Conservation (phyloP, 139 green algal genomes). For the Mesotaenium endlicherianum region DNA sequence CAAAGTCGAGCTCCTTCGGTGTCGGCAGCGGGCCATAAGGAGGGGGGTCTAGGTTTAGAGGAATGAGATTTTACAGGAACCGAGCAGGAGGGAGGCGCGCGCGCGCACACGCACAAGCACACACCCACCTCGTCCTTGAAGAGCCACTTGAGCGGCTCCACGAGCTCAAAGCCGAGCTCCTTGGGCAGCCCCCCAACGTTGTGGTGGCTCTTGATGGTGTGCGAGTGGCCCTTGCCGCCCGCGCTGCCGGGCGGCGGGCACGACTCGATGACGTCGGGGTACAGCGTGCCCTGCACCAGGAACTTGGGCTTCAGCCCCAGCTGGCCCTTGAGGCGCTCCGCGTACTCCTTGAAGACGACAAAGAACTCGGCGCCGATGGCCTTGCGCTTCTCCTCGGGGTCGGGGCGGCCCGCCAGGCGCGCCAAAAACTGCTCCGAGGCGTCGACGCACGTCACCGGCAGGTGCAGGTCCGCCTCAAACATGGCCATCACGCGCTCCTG, state of each 20-base stretch:
- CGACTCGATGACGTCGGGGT: conserved; percentile 98
- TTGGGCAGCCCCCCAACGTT: conserved; percentile 98
- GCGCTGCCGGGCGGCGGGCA: conserved; percentile 90
- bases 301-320: conserved; percentile 40
- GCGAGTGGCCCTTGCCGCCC: conserved; percentile 94
- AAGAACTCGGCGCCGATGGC: conserved; percentile 96
- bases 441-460: conserved; percentile 90
- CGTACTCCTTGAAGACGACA: conserved; percentile 83
- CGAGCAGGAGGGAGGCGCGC: too few relatives aligned
- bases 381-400: conserved; percentile 97
- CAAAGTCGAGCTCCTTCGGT: too few relatives aligned
- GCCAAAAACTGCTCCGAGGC: conserved; percentile 54
- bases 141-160: conserved; percentile 95
- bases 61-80: too few relatives aligned
- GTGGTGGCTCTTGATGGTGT: conserved; percentile 99
- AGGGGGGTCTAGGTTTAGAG: too few relatives aligned
- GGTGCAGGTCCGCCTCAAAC: conserved; percentile 93
- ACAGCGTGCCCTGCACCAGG: conserved; percentile 87
- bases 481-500: conserved; percentile 90
- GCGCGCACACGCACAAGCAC: too few relatives aligned
- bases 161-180: conserved; percentile 92
- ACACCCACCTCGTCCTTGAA: conserved; percentile 88
- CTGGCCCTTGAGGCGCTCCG: conserved; percentile 42
- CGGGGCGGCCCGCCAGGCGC: conserved; percentile 72
- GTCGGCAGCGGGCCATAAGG: too few relatives aligned